Conservation (phyloP, 2,329 filamentous ascomycete species). For the Xylaria polymorpha region DNA sequence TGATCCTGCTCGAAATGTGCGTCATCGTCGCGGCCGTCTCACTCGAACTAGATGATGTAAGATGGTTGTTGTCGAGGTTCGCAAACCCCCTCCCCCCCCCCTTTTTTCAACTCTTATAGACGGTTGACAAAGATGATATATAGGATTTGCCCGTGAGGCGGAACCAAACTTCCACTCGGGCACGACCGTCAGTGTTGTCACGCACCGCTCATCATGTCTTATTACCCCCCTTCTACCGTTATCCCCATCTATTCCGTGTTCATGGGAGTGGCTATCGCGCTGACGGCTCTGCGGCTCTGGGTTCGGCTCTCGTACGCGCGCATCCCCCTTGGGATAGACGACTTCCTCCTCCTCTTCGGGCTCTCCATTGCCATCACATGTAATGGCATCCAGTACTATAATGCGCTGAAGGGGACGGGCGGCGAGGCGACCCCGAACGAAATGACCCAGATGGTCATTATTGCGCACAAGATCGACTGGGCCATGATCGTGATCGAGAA, state of each 20-base stretch:
- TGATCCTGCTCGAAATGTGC: slow-evolving; percentile 4
- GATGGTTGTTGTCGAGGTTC: not conserved
- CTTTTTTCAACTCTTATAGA: not conserved
- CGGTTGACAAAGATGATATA: slow-evolving; percentile 7
- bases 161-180: not conserved
- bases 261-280: slow-evolving; percentile 33
- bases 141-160: not conserved
- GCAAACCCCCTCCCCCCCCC: not conserved
- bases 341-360: slow-evolving; percentile 30
- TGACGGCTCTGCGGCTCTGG: slow-evolving; percentile 36
- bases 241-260: slow-evolving; percentile 39
- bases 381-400: slow-evolving; percentile 38
- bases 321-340: slow-evolving; percentile 26
- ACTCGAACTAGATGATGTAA: slow-evolving; percentile 6
- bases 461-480: slow-evolving; percentile 36
- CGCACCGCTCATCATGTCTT: slow-evolving; percentile 34
- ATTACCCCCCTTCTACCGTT: slow-evolving; percentile 34
- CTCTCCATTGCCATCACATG: slow-evolving; percentile 32
- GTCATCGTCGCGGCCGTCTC: slow-evolving; percentile 14
- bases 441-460: slow-evolving; percentile 28
- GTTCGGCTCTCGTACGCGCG: slow-evolving; percentile 34
- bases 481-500: slow-evolving; percentile 39
- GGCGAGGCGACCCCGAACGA: slow-evolving; percentile 33
- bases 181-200: too few relatives aligned
- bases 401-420: slow-evolving; percentile 35